These are phyloP conservation scores for Carex scoparia DNA, from an alignment of 176 grass and related monocot species.

Conservation along the genomic window DNA sequence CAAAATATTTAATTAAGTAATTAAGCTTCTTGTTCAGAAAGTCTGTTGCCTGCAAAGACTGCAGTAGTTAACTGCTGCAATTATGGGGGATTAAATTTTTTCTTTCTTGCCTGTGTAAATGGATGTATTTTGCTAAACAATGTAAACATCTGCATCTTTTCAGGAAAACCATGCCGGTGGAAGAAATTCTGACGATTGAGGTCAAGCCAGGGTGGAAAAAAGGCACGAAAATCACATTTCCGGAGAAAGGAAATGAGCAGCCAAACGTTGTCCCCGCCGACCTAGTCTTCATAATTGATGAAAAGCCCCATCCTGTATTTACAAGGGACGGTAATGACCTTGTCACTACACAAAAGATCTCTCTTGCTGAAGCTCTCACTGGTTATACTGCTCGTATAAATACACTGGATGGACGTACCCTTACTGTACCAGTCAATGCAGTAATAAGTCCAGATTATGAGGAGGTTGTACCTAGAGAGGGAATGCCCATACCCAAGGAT, in stretches of 20 bases:
- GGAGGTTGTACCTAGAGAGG: constrained; percentile 69
- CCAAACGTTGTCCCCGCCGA: constrained; percentile 52
- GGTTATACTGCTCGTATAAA: constrained; percentile 54
- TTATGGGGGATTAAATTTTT: not conserved
- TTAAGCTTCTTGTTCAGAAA: not conserved
- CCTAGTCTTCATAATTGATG: constrained; percentile 84
- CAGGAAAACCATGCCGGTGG: constrained; percentile 65
- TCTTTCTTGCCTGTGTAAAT: not conserved
- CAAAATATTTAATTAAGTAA: not conserved
- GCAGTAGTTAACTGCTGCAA: not conserved
- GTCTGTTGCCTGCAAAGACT: not conserved
- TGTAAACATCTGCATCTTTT: not conserved
- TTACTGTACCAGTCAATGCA: constrained; percentile 52
- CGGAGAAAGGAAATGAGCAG: constrained; percentile 84
- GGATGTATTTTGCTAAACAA: not conserved
- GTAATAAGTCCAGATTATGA: constrained; percentile 66
- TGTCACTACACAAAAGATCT: constrained; percentile 58
- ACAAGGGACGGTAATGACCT: constrained; percentile 87
- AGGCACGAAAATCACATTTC: constrained; percentile 97
- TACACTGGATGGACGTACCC: constrained; percentile 65
- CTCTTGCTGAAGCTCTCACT: constrained; percentile 58
- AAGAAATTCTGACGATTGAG: constrained; percentile 86
- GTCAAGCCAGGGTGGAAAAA: constrained; percentile 98
- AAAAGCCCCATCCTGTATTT: constrained; percentile 92
- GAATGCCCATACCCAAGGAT: constrained; percentile 87